These are phyloP conservation scores for Luffa acutangula DNA, from an alignment of 306 rosid species.

Conservation along the genomic window DNA sequence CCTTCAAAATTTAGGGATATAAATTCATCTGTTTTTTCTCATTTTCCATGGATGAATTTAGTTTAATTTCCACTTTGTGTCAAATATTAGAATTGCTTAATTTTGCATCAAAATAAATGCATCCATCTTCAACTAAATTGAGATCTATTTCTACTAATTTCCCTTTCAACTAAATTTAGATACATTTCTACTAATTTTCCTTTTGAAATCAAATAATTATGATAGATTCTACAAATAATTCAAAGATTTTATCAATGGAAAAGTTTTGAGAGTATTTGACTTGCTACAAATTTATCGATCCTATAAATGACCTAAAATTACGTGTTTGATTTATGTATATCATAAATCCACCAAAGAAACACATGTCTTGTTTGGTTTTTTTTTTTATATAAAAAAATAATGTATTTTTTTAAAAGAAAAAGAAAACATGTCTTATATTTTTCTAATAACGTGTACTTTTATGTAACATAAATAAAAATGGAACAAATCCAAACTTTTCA, in stretches of 20 bases:
- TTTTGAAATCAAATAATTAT: neutral
- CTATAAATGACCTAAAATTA: neutral
- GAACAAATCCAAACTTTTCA: no score
- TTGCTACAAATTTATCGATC: neutral
- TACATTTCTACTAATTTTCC: neutral
- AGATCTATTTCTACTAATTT: neutral
- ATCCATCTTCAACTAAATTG: neutral
- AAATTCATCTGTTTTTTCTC: no score
- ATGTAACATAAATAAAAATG: no score
- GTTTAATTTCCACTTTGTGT: neutral
- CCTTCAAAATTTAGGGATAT: no score
- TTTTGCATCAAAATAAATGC: neutral
- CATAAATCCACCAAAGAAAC: no score
- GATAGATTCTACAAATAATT: neutral
- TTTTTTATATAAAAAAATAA: no score
- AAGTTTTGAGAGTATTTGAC: neutral
- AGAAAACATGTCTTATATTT: no score
- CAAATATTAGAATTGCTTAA: neutral
- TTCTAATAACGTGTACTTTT: no score
- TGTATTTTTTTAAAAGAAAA: no score
- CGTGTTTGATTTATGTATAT: no score
- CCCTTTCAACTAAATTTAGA: neutral
- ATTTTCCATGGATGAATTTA: neutral
- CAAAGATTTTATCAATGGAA: neutral
- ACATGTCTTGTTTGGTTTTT: no score